These are phyloP conservation scores for Yarrowia sp. DNA, from an alignment of 805 yeast genomes.

Conservation along the genomic window DNA sequence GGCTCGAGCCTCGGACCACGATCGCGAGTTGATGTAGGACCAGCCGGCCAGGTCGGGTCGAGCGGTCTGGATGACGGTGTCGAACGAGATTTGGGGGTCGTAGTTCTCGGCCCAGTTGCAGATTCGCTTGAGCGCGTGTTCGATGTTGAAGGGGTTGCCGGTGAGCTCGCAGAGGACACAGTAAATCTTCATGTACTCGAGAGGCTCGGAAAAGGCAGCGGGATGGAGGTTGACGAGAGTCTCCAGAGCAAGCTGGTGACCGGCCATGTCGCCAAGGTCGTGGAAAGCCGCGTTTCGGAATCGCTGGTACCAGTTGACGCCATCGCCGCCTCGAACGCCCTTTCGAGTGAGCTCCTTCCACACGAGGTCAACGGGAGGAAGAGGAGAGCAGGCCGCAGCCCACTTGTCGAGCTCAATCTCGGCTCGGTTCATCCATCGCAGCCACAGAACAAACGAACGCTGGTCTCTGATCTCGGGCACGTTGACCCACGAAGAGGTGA, in stretches of 20 bases:
- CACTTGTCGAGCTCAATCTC: slow-evolving; percentile 35
- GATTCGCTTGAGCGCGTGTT: slow-evolving; percentile 37
- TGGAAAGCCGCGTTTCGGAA: slow-evolving; percentile 36
- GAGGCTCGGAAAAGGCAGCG: slow-evolving; percentile 34
- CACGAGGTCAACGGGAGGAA: slow-evolving; percentile 28
- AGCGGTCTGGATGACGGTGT: slow-evolving; percentile 23
- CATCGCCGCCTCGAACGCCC: slow-evolving; percentile 35
- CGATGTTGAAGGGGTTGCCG: slow-evolving; percentile 37
- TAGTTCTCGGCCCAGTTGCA: slow-evolving; percentile 38
- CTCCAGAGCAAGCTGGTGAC: slow-evolving; percentile 34
- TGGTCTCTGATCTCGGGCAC: slow-evolving; percentile 34
- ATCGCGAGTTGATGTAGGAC: slow-evolving; percentile 36
- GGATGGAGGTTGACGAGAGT: slow-evolving; percentile 34
- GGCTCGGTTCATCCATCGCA: slow-evolving; percentile 38
- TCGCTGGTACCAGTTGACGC: slow-evolving; percentile 36
- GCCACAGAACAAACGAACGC: slow-evolving; percentile 33
- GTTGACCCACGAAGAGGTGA: slow-evolving; percentile 30
- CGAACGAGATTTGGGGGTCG: slow-evolving; percentile 35
- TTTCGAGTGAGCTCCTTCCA: slow-evolving; percentile 34
- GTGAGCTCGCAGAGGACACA: slow-evolving; percentile 34
- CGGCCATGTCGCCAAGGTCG: slow-evolving; percentile 33
- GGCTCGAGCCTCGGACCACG: slow-evolving; percentile 37
- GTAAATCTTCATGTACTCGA: slow-evolving; percentile 30
- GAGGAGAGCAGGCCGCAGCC: slow-evolving; percentile 34
- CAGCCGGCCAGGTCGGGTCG: slow-evolving; percentile 33